A percentile compares a stretch with the other conserved stretches of the same genome.
These are phyloP conservation scores for Stagonosporopsis cucurbitacearum DNA, from an alignment of 2,329 filamentous ascomycete genomes.

Conservation along the genomic window DNA sequence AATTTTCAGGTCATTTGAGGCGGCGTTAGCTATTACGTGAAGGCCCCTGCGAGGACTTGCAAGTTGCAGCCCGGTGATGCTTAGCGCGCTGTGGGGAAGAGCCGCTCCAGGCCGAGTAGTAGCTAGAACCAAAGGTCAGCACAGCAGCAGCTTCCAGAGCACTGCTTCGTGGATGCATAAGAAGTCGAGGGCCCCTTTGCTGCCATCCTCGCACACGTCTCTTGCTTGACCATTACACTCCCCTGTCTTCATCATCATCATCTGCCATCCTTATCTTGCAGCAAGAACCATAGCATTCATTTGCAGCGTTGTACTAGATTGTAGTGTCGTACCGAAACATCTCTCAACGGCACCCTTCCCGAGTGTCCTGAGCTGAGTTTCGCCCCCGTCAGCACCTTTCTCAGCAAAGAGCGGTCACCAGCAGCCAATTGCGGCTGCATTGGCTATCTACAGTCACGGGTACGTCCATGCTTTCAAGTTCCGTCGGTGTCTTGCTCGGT, in stretches of 20 bases:
- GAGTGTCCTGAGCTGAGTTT: conserved; percentile 2
- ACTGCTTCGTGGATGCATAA: conserved; percentile 2
- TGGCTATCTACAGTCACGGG: conserved; percentile 30
- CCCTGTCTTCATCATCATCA: neutral
- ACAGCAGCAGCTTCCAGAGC: conserved; percentile 3
- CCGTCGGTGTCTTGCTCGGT: conserved; percentile 7
- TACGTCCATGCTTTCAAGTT: neutral
- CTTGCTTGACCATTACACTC: neutral
- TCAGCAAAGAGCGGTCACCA: conserved; percentile 38
- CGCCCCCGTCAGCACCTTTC: conserved; percentile 14
- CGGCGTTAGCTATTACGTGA: conserved; percentile 37
- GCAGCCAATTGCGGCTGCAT: conserved; percentile 38
- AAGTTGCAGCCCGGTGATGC: conserved; percentile 22
- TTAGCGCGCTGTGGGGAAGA: conserved; percentile 26
- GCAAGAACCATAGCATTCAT: conserved; percentile 7
- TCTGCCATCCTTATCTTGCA: conserved; percentile 8
- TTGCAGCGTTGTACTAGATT: conserved; percentile 21
- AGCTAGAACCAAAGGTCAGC: conserved; percentile 18
- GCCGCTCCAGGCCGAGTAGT: conserved; percentile 18
- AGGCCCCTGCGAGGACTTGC: conserved; percentile 26
- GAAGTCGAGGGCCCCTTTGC: neutral
- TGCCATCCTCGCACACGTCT: conserved; percentile 1
- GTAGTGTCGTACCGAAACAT: conserved; percentile 27
- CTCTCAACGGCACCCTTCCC: conserved; percentile 3
- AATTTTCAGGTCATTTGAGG: conserved; percentile 24